Conservation (phyloP, 1,139 yeast species). For the Geotrichum cucujoidarum region DNA sequence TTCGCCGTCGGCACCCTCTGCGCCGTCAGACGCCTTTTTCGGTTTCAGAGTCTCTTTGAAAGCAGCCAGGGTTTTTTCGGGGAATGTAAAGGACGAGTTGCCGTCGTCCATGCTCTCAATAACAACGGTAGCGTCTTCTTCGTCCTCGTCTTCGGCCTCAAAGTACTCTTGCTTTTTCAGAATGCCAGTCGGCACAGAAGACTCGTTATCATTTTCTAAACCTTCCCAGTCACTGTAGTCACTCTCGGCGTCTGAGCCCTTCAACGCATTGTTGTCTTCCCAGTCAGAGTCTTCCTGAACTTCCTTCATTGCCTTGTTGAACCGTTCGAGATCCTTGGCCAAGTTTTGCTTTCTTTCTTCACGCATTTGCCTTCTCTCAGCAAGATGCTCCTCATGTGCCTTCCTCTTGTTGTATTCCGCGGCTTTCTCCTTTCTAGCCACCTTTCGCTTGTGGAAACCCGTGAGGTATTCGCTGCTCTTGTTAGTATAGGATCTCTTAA, state of each 20-base stretch:
- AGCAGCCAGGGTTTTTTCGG: constrained; percentile 33
- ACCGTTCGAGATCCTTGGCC: constrained; percentile 16
- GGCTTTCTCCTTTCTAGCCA: constrained; percentile 84
- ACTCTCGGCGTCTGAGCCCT: constrained; percentile 1
- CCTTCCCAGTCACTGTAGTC: constrained; percentile 38
- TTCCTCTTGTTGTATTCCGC: constrained; percentile 68
- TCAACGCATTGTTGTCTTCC: constrained; percentile 4
- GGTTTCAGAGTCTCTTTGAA: constrained; percentile 35
- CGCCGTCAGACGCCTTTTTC: constrained; percentile 34
- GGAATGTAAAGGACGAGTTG: constrained; percentile 30
- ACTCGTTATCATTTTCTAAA: constrained; percentile 19
- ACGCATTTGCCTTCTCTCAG: constrained; percentile 50
- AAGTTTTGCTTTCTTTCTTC: constrained; percentile 17
- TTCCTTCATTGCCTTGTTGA: constrained; percentile 15
- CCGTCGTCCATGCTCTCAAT: constrained; percentile 19
- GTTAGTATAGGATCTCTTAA: neutral
- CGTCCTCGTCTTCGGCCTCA: constrained; percentile 28
- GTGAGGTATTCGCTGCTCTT: constrained; percentile 63
- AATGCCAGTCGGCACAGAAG: constrained; percentile 37
- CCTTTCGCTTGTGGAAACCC: constrained; percentile 91
- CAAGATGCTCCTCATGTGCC: constrained; percentile 66
- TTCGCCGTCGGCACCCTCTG: constrained; percentile 27
- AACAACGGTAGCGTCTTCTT: constrained; percentile 22
- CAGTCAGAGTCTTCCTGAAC: constrained; percentile 15
- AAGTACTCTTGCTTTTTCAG: constrained; percentile 63